phyloP scores from a whole-genome alignment of 768 basidiomycete species.

The Tulasnella sp. region DNA sequence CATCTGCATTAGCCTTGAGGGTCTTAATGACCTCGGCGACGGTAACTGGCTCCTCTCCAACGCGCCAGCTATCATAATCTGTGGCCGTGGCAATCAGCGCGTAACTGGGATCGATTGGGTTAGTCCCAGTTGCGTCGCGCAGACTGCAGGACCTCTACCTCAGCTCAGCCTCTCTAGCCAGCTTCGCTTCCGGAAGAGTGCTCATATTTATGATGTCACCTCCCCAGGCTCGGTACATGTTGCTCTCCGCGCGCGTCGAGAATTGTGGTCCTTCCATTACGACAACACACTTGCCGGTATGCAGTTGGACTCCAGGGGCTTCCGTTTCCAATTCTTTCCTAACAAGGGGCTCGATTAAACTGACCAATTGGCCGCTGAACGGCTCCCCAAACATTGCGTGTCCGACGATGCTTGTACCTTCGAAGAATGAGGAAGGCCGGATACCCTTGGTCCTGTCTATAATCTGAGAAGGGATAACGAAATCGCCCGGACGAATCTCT shows the following conservation, averaged over 20 bases:
- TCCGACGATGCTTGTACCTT: constrained; percentile 78
- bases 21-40: constrained; percentile 90
- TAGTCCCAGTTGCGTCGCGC: neutral
- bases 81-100: constrained; percentile 89
- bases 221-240: constrained; percentile 92
- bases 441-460: constrained; percentile 97
- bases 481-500: constrained; percentile 88
- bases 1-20: constrained; percentile 82
- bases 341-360: constrained; percentile 70
- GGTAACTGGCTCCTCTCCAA: constrained; percentile 78
- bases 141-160: constrained; percentile 56
- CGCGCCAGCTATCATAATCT: constrained; percentile 96
- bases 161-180: constrained; percentile 93
- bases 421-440: constrained; percentile 86
- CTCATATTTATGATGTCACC: constrained; percentile 98
- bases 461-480: constrained; percentile 86
- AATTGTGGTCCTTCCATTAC: constrained; percentile 99
- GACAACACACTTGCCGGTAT: constrained; percentile 82
- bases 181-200: constrained; percentile 93
- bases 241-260: constrained; percentile 95
- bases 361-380: constrained; percentile 66
- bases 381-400: constrained; percentile 96
- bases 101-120: constrained; percentile 61
- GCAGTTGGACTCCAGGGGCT: constrained; percentile 65
- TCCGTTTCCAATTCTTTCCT: constrained; percentile 58